Evolutionary conservation across 2,329 filamentous ascomycete species (phyloP), one percentile per base, ranked within the genome.

Genomic region (Pseudocercospora vitis): DNA sequence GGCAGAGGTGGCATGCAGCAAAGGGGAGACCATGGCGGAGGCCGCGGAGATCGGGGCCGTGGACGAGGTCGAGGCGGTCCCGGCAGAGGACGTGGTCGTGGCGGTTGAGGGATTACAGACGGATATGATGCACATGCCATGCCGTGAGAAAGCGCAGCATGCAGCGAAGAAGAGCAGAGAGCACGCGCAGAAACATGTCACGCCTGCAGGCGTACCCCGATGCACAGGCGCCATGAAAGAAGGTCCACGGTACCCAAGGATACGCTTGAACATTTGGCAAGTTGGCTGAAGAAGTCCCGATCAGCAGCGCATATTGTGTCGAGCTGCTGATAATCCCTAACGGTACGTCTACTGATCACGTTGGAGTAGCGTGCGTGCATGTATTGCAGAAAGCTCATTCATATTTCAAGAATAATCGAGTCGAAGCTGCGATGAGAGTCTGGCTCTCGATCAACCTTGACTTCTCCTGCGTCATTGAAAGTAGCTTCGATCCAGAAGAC

Each of bases 1-100:
- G 60, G 55, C 3, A 50, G 52, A 33, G 59, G 57, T 26, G 51
- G 51, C 12, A 32, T 51, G 18, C 49, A 40, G 9, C 53, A 50
- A 18, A 48, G 59, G 37, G 57, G 57, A 8, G 57, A 57, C 31
- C 57, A 58, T 28, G 56, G 59, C 19, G 55, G 59, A 16, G 51
- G 56, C 26, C 54, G 60, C 18, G 62, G 59, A 7, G 50, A 56
- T 23, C 49, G 65, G 50, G 64, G 65, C 2, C 54, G 66, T 5
- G 64, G 66, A 18, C 54, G 59, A 9, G 60, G 59, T 3, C 47
- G 65, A 24, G 60, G 63, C 7, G 65, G 65, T 31, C 62, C 60
- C 28, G 64, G 63, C 1, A 58, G 66, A 54, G 60, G 64, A 7
- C 55, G 64, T 23, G 64, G 64, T 8, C 50, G 65, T 11, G 60